Evolutionary conservation across 306 rosid species (phyloP), one percentile per base, ranked within the genome.

Genomic region (Cicer pinnatifidum): DNA sequence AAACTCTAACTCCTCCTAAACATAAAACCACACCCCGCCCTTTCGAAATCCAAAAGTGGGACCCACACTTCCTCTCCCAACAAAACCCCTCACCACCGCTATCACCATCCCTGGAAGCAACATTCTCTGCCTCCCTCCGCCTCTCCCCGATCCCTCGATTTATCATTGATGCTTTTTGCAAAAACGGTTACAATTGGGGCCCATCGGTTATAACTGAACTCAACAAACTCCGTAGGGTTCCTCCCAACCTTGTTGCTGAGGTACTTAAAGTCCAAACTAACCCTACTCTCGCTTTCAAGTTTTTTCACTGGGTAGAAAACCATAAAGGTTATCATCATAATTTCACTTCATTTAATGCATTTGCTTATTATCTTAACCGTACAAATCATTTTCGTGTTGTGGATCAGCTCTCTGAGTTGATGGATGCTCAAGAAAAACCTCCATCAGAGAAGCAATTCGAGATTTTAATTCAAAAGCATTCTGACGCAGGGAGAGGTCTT

Each of bases 361-460:
- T 83, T 2, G 83, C 95, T 8, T 89, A 86, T 50, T 90, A 96
- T 74, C 69, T 90, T 54, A 92, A 92, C 77, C 86, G 91, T 4
- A 15, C 61, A 23, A 74, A 84, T 43, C 87, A 79, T 10, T 89
- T 82, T 65, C 71, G 88, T 6, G 84, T 86, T 0, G 97, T 88
- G 0, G 93, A 89, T 75, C 90, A 87, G 69, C 67, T 90, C 23
- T 96, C 96, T 0, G 93, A 92, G 15, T 80, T 90, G 35, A 92
- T 89, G 98, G 86, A 78, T 5, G 81, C 92, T 0, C 97, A 92
- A 46, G 97, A 95, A 9, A 92, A 81, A 41, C 88, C 88, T 0
- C 97, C 97, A 0, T 85, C 84, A 13, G 90, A 90, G 82, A 92
- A 89, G 56, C 90, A 92, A 78, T 92, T 89, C 10, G 97, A 92